Base-by-base conservation (phyloP, 1,284 basidiomycete genomes). In the Ustilago trichophora region DNA sequence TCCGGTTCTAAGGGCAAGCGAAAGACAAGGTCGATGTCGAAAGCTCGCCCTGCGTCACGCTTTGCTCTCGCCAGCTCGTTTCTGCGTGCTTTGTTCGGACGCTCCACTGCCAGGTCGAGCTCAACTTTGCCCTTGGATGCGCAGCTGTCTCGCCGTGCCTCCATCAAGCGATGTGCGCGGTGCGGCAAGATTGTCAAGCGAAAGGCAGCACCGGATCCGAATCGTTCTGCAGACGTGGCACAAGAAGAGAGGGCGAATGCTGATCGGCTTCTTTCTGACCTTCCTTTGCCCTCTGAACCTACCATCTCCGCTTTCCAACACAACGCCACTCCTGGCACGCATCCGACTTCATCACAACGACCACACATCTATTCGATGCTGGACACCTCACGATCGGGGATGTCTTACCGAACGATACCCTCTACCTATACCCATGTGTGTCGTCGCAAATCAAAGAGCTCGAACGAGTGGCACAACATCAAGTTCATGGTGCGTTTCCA, bases 381-480 rank as follows among this genome's bases (percentile, higher is more conserved):
- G 38, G 16, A 40, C 31, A 16, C 49, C 27, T 35, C 41, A 4
- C 40, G 36, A 40, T 45, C 42, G 4, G 35, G 15, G 3, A 6
- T 33, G 11, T 37, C 59, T 19, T 29, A 44, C 19, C 43, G 48
- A 47, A 51, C 48, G 10, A 21, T 84, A 85, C 43, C 82, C 85
- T 46, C 53, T 16, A 40, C 52, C 33, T 63, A 56, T 34, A 41
- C 64, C 44, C 57, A 67, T 12, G 60, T 88, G 87, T 80, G 86
- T 86, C 72, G 85, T 84, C 25, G 87, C 86, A 0, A 86, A 87
- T 4, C 87, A 85, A 6, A 85, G 88, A 57, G 87, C 87, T 35
- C 87, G 62, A 47, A 72, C 62, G 86, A 86, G 50, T 89, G 88
- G 88, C 82, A 85, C 49, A 82, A 82, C 7, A 86, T 89, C 55